Evolutionary conservation across 371 early-diverging fungal genomes (phyloP).

Genomic region (Actinomucor elegans): DNA sequence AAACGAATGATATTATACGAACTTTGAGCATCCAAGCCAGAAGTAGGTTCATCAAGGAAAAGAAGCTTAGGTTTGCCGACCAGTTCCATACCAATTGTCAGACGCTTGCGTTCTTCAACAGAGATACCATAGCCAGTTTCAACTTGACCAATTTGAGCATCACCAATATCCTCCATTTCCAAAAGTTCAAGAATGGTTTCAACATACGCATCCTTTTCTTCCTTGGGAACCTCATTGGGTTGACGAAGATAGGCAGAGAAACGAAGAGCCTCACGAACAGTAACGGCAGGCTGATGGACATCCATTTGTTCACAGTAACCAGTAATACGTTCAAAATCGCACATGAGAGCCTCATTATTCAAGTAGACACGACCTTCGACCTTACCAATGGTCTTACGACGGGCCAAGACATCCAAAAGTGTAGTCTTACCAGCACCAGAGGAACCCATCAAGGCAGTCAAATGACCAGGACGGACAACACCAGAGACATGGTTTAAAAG

Average conservation of each 20-base stretch:
- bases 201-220: constrained; percentile 66
- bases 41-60: constrained; percentile 88
- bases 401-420: constrained; percentile 79
- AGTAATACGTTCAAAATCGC: constrained; percentile 71
- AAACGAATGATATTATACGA: constrained; percentile 75
- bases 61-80: constrained; percentile 76
- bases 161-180: constrained; percentile 62
- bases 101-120: constrained; percentile 65
- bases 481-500: constrained; percentile 53
- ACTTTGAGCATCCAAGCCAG: constrained; percentile 69
- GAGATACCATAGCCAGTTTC: constrained; percentile 62
- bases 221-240: constrained; percentile 53
- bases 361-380: constrained; percentile 72
- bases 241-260: constrained; percentile 76
- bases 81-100: constrained; percentile 71
- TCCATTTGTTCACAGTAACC: constrained; percentile 88
- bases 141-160: constrained; percentile 59
- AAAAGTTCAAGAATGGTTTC: constrained; percentile 68
- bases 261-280: constrained; percentile 70
- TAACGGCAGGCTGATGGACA: constrained; percentile 65
- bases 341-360: constrained; percentile 50
- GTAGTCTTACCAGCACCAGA: constrained; percentile 92
- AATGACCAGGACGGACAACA: constrained; percentile 57
- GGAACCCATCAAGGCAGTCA: constrained; percentile 86
- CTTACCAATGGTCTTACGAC: constrained; percentile 77